Conservation (phyloP, 257 asterid species). For the Solanum pimpinellifolium region DNA sequence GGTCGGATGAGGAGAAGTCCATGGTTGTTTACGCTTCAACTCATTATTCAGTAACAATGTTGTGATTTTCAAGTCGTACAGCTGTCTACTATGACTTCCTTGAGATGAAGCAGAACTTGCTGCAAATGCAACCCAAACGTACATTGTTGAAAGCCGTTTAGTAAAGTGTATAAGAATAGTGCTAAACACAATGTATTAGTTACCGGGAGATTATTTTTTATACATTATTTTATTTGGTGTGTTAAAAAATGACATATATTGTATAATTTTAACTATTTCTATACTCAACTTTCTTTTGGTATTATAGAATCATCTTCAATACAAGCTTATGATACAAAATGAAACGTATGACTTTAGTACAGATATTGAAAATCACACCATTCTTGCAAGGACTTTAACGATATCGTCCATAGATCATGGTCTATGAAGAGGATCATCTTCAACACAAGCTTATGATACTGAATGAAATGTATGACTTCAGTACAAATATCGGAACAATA, state of each 20-base stretch:
- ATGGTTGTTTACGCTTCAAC: neutral
- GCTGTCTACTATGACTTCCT: too few relatives aligned
- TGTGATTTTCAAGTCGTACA: too few relatives aligned
- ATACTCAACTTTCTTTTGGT: too few relatives aligned
- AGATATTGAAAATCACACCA: constrained; percentile 21
- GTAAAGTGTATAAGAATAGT: too few relatives aligned
- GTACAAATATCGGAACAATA: accelerated
- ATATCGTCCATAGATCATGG: constrained; percentile 61
- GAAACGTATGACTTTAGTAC: neutral
- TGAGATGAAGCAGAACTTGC: too few relatives aligned
- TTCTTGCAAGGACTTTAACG: constrained; percentile 59
- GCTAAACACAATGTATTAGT: neutral
- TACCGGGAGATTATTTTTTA: too few relatives aligned
- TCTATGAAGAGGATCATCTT: constrained; percentile 54
- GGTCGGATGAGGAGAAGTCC: neutral
- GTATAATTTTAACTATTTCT: too few relatives aligned
- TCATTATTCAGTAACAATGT: too few relatives aligned
- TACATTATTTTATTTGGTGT: too few relatives aligned
- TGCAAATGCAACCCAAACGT: too few relatives aligned
- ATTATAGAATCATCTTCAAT: constrained; percentile 33
- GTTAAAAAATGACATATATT: too few relatives aligned
- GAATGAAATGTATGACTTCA: neutral
- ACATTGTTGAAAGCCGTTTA: neutral
- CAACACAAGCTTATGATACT: constrained; percentile 37
- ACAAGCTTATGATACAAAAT: constrained; percentile 23